A percentile compares a stretch with the other conserved stretches of the same genome.
phyloP scores from a whole-genome alignment of 2,329 filamentous ascomycete species.

The Botrytis pseudocinerea region DNA sequence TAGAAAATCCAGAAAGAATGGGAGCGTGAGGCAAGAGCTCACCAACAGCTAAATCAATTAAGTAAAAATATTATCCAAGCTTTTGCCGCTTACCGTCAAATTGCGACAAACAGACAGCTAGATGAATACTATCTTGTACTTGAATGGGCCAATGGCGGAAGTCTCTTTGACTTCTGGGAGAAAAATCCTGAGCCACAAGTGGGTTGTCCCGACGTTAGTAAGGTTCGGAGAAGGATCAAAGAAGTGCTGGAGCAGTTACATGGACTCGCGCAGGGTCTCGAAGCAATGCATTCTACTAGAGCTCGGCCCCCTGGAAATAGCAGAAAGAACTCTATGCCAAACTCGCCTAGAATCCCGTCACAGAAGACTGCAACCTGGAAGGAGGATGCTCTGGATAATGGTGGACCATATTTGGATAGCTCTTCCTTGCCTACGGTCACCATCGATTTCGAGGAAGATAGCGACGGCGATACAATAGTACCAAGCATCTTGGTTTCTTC shows the following conservation, averaged over 20 bases:
- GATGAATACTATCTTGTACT: background rate
- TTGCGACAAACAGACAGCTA: no score
- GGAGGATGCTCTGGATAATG: background rate
- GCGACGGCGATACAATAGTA: no score
- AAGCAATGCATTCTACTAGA: conserved; percentile 6
- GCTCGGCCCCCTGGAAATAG: background rate
- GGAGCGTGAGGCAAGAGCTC: conserved; percentile 15
- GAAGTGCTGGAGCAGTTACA: background rate
- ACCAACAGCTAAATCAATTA: conserved; percentile 1
- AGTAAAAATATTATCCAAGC: conserved; percentile 3
- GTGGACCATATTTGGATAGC: background rate
- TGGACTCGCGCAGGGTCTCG: background rate
- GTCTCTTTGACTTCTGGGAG: background rate
- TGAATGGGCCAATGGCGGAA: conserved; percentile 3
- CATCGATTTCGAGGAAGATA: background rate
- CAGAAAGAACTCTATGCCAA: background rate
- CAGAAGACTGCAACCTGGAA: background rate
- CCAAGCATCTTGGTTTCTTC: background rate
- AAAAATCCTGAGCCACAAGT: background rate
- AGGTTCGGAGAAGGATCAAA: background rate
- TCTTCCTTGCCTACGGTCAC: background rate
- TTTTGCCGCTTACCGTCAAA: conserved; percentile 8
- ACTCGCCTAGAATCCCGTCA: background rate
- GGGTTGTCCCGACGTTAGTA: background rate
- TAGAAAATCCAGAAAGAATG: conserved; percentile 3